Conservation (phyloP, 31 red algal species). For the Odonthalia washingtoniensis region DNA sequence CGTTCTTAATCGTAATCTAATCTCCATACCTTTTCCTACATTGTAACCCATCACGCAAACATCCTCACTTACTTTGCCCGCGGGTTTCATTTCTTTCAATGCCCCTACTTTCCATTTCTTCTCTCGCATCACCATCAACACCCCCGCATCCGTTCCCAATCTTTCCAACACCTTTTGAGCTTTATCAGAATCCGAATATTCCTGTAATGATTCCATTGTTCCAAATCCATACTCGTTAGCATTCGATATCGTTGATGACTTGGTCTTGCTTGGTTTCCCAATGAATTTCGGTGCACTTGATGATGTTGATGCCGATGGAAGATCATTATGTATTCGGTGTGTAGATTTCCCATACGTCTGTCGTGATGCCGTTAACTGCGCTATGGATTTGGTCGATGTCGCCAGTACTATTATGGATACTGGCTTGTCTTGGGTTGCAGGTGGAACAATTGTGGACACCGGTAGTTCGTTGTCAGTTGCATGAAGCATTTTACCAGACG, state of each 20-base stretch:
- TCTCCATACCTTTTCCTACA: conserved; percentile 55
- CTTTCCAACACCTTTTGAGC: conserved; percentile 66
- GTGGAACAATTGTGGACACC: too few relatives aligned
- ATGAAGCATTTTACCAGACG: not conserved
- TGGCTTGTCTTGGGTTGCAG: too few relatives aligned
- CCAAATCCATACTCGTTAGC: not conserved
- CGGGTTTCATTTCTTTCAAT: conserved; percentile 85
- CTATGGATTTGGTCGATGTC: too few relatives aligned
- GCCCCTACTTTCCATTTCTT: conserved; percentile 72
- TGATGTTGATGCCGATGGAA: too few relatives aligned
- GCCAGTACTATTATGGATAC: too few relatives aligned
- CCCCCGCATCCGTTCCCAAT: conserved; percentile 74
- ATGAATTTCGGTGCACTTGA: too few relatives aligned
- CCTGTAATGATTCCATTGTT: not conserved
- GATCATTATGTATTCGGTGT: too few relatives aligned
- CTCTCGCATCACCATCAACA: conserved; percentile 68
- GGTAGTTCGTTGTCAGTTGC: too few relatives aligned
- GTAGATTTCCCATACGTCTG: too few relatives aligned
- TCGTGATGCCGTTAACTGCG: too few relatives aligned
- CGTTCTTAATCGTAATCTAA: conserved; percentile 85
- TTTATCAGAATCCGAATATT: conserved; percentile 22
- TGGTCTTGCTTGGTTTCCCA: too few relatives aligned
- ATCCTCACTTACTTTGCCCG: conserved; percentile 86
- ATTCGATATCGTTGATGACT: conserved; percentile 7
- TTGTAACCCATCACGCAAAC: conserved; percentile 96